Percentiles rank a stretch among this genome's conserved stretches.
These are phyloP conservation scores for Rhizophagus prolifer DNA, from an alignment of 192 early-diverging fungal genomes.

Conservation along the genomic window DNA sequence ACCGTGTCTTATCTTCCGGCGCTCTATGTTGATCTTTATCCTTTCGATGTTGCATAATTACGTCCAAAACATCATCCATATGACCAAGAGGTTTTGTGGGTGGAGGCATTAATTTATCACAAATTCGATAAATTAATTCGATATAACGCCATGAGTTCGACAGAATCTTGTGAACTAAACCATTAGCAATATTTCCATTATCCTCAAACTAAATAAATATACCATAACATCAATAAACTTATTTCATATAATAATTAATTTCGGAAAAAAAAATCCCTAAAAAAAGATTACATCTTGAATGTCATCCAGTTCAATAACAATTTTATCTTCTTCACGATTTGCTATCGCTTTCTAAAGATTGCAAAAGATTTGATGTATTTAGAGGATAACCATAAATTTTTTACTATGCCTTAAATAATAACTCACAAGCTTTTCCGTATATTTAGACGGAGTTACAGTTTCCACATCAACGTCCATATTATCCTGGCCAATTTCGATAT, in stretches of 20 bases:
- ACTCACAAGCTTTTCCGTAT: constrained; percentile 3
- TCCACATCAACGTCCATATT: constrained; percentile 6
- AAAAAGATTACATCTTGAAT: constrained; percentile 47
- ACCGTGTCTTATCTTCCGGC: constrained; percentile 42
- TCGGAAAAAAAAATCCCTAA: background rate
- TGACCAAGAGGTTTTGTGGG: constrained; percentile 54
- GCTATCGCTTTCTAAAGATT: constrained; percentile 58
- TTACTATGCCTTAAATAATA: background rate
- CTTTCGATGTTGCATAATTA: constrained; percentile 82
- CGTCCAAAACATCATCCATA: constrained; percentile 82
- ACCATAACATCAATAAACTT: constrained; percentile 25
- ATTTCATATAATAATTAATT: background rate
- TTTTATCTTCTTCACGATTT: constrained; percentile 57
- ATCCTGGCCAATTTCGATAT: background rate
- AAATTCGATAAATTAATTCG: constrained; percentile 71
- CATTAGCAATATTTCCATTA: constrained; percentile 21
- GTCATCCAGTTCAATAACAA: constrained; percentile 70
- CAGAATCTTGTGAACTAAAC: constrained; percentile 67
- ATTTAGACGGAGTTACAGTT: background rate
- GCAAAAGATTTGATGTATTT: background rate
- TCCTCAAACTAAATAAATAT: constrained; percentile 14
- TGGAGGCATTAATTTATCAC: constrained; percentile 60
- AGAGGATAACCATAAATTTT: background rate
- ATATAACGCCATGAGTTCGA: constrained; percentile 86
- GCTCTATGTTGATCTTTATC: constrained; percentile 40